phyloP scores from a whole-genome alignment of 2,329 filamentous ascomycete genomes.

The Diaporthe velutina region DNA sequence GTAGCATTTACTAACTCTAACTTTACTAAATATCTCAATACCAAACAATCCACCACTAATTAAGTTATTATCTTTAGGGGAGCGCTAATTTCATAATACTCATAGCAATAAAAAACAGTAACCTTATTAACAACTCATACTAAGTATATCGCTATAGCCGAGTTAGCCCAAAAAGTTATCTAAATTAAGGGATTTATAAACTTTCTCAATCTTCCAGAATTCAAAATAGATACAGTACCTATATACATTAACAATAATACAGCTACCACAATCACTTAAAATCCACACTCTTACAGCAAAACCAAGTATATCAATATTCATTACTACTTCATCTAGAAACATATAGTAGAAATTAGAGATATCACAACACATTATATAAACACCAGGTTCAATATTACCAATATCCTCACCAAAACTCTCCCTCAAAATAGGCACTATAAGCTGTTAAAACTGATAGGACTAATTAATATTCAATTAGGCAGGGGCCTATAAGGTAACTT shows the following conservation, averaged over 20 bases:
- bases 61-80: no score
- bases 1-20: neutral
- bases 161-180: neutral
- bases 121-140: no score
- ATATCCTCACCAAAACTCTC: neutral
- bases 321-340: neutral
- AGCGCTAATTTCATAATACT: no score
- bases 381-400: neutral
- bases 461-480: neutral
- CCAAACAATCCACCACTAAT: no score
- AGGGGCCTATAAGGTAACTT: neutral
- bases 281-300: neutral
- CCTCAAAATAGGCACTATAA: neutral
- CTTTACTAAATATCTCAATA: neutral
- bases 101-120: no score
- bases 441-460: neutral
- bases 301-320: neutral
- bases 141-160: neutral
- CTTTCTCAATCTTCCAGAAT: neutral
- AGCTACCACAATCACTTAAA: neutral
- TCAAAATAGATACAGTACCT: neutral
- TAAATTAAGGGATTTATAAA: neutral
- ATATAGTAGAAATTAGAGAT: neutral
- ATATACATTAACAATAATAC: neutral
- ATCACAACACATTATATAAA: neutral